phyloP scores from a whole-genome alignment of 1,284 basidiomycete genomes.

The Athelia sp. region DNA sequence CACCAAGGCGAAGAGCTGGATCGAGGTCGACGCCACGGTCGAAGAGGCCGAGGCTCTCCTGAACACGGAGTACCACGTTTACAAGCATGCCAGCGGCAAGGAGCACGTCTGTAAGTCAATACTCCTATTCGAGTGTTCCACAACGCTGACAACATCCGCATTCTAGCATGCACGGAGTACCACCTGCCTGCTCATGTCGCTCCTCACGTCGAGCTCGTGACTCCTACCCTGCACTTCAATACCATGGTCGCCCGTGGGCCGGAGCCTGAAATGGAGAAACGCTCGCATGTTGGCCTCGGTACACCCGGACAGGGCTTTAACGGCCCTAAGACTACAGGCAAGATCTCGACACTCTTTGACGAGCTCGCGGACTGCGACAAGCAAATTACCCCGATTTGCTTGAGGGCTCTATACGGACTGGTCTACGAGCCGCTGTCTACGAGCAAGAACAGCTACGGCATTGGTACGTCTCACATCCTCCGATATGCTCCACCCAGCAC shows the following conservation, averaged over 20 bases:
- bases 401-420: slow-evolving; percentile 30
- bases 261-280: slow-evolving; percentile 6
- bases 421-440: slow-evolving; percentile 17
- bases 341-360: slow-evolving; percentile 13
- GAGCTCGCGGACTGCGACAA: slow-evolving; percentile 26
- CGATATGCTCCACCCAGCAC: neutral
- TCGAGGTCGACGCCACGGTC: slow-evolving; percentile 37
- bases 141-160: slow-evolving; percentile 7
- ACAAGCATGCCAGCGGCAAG: slow-evolving; percentile 30
- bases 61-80: slow-evolving; percentile 40
- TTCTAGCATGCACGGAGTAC: slow-evolving; percentile 37
- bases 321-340: slow-evolving; percentile 21
- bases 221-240: slow-evolving; percentile 44
- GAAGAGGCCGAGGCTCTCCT: slow-evolving; percentile 41
- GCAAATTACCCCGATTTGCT: slow-evolving; percentile 19
- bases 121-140: neutral
- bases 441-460: slow-evolving; percentile 20
- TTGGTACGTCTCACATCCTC: slow-evolving; percentile 15
- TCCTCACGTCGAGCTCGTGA: slow-evolving; percentile 41
- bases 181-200: slow-evolving; percentile 38
- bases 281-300: slow-evolving; percentile 15
- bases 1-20: slow-evolving; percentile 33
- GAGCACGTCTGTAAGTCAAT: slow-evolving; percentile 28
- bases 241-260: slow-evolving; percentile 20
- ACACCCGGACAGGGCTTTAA: slow-evolving; percentile 24